Evolutionary conservation across 805 yeast genomes (phyloP).

Genomic region (Myxozyma nipponensis): DNA sequence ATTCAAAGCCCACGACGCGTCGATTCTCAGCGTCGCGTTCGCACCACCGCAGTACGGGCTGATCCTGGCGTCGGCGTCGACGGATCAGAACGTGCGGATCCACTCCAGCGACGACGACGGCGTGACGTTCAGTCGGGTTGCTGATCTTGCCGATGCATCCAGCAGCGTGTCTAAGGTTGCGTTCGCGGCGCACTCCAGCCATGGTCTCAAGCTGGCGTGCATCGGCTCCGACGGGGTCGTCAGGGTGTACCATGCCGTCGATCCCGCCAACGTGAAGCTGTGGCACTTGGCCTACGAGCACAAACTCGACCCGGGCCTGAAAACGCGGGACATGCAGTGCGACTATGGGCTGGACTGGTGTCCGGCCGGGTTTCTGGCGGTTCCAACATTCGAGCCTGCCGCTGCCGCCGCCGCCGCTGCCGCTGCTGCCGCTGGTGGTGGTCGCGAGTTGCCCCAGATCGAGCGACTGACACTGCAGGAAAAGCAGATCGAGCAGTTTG

Average conservation of each 20-base stretch:
- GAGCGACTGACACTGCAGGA: constrained; percentile 71
- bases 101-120: constrained; percentile 93
- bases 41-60: constrained; percentile 94
- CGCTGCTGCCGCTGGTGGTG: background rate
- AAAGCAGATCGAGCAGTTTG: constrained; percentile 76
- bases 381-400: background rate
- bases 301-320: constrained; percentile 32
- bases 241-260: constrained; percentile 80
- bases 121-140: constrained; percentile 71
- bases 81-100: constrained; percentile 80
- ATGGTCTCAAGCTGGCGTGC: constrained; percentile 77
- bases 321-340: constrained; percentile 16
- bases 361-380: constrained; percentile 12
- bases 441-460: background rate
- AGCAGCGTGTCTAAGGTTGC: constrained; percentile 89
- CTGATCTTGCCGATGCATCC: constrained; percentile 76
- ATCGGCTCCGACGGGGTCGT: constrained; percentile 87
- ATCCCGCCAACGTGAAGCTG: constrained; percentile 77
- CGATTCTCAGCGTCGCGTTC: constrained; percentile 79
- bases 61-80: constrained; percentile 80
- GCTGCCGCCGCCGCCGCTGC: no score
- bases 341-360: constrained; percentile 25
- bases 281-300: constrained; percentile 80
- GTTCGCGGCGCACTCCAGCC: constrained; percentile 73
- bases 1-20: constrained; percentile 94